Percentiles rank a stretch among this genome's conserved stretches.
phyloP scores from a whole-genome alignment of 352 stramenopile genomes.

The Phytophthora citricola region DNA sequence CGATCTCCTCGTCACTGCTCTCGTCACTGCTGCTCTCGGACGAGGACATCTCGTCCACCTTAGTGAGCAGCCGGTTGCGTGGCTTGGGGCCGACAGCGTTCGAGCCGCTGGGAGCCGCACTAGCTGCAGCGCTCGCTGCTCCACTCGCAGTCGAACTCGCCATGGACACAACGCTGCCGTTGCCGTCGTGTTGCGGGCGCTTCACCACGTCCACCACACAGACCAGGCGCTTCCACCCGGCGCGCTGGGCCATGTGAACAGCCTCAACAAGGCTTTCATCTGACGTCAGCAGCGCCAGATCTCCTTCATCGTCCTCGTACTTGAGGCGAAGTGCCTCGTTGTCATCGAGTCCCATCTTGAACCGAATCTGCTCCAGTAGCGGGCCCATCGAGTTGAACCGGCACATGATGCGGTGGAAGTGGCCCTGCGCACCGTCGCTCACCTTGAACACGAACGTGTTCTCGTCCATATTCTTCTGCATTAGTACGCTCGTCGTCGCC shows the following conservation, averaged over 20 bases:
- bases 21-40: conserved; percentile 46
- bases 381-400: conserved; percentile 72
- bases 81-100: conserved; percentile 30
- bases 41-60: conserved; percentile 82
- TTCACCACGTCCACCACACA: conserved; percentile 85
- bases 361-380: conserved; percentile 82
- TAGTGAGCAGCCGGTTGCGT: conserved; percentile 71
- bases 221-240: conserved; percentile 86
- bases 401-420: conserved; percentile 89
- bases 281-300: conserved; percentile 83
- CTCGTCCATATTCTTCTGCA: conserved; percentile 71
- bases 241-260: conserved; percentile 86
- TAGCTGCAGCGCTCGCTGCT: conserved; percentile 6
- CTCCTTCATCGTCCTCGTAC: conserved; percentile 91
- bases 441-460: conserved; percentile 90
- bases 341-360: conserved; percentile 75
- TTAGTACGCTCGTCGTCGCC: conserved; percentile 75
- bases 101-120: conserved; percentile 16
- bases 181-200: conserved; percentile 39
- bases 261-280: conserved; percentile 88
- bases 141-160: conserved; percentile 36
- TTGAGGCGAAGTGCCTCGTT: conserved; percentile 79
- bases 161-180: conserved; percentile 44
- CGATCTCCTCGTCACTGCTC: conserved; percentile 53
- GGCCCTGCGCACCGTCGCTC: conserved; percentile 76